Base-by-base conservation (phyloP, 805 yeast species). In the Candida vaughaniae region DNA sequence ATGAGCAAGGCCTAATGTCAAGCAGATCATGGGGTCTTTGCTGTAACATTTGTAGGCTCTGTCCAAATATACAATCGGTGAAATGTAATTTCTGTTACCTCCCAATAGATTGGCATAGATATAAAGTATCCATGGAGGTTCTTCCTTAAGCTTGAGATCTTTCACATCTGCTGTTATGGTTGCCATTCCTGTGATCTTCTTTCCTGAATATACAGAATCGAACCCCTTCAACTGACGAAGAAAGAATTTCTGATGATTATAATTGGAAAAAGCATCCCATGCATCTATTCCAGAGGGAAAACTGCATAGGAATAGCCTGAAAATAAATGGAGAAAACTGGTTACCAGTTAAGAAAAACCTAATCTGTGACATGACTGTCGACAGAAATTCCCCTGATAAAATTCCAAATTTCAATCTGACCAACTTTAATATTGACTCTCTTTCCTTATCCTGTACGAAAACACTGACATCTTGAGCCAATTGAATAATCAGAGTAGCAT, bases 211-310 rank as follows among this genome's bases (percentile, higher is more conserved):
- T 11, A 83, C 52, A 2, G 93, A 77, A 56, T 93, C 99, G 55
- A 77, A 80, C 0, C 96, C 95, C 55, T 91, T 93, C 46, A 91
- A 69, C 49, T 90, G 97, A 48, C 99, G 78, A 42, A 93, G 64
- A 45, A 91, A 81, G 55, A 80, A 91, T 57, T 93, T 93, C 51
- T 91, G 98, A 53, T 87, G 91, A 43, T 87, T 85, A 23, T 87
- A 80, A 32, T 84, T 81, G 33, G 86, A 81, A 52, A 83, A 78
- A 12, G 75, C 69, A 10, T 78, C 82, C 49, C 77, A 63, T 1
- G 85, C 75, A 5, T 63, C 64, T 19, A 68, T 64, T 0, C 91
- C 89, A 0, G 84, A 71, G 1, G 82, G 64, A 41, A 85, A 77
- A 31, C 84, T 71, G 31, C 83, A 76, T 53, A 84, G 59, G 55